Evolutionary conservation across 169 alveolate genomes (phyloP).

Genomic region (Babesia microti): DNA sequence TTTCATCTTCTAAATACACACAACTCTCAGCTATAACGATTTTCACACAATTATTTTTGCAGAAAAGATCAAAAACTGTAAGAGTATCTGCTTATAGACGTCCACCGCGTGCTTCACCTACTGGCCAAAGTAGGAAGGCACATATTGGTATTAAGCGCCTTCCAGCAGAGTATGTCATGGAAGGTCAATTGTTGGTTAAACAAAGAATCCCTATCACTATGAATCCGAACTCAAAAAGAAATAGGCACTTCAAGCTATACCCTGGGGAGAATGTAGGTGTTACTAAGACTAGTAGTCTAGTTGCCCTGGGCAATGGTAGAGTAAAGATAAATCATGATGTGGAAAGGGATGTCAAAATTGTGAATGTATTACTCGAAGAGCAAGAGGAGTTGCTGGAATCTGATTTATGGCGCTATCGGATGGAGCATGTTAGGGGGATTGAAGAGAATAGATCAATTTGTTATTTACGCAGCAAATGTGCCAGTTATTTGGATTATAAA

Average conservation of each 20-base stretch:
- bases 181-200: slow-evolving; percentile 56
- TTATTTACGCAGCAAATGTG: slow-evolving; percentile 51
- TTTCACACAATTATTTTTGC: no score
- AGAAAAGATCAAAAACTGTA: slow-evolving; percentile 62
- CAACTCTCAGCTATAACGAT: no score
- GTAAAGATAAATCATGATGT: slow-evolving; percentile 73
- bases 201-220: slow-evolving; percentile 64
- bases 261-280: slow-evolving; percentile 68
- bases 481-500: slow-evolving; percentile 7
- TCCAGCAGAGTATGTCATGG: slow-evolving; percentile 70
- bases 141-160: slow-evolving; percentile 67
- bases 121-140: slow-evolving; percentile 71
- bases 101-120: slow-evolving; percentile 73
- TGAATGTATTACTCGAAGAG: slow-evolving; percentile 72
- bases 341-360: slow-evolving; percentile 54
- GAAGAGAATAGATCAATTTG: slow-evolving; percentile 71
- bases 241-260: slow-evolving; percentile 64
- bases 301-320: slow-evolving; percentile 62
- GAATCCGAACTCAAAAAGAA: slow-evolving; percentile 51
- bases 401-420: slow-evolving; percentile 75
- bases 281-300: slow-evolving; percentile 53
- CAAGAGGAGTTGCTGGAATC: slow-evolving; percentile 66
- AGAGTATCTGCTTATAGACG: slow-evolving; percentile 70
- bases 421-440: slow-evolving; percentile 67
- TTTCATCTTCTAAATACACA: no score